A percentile compares a stretch with the other conserved stretches of the same genome.
These are phyloP conservation scores for Babesia bigemina DNA, from an alignment of 169 alveolate species.

Conservation along the genomic window DNA sequence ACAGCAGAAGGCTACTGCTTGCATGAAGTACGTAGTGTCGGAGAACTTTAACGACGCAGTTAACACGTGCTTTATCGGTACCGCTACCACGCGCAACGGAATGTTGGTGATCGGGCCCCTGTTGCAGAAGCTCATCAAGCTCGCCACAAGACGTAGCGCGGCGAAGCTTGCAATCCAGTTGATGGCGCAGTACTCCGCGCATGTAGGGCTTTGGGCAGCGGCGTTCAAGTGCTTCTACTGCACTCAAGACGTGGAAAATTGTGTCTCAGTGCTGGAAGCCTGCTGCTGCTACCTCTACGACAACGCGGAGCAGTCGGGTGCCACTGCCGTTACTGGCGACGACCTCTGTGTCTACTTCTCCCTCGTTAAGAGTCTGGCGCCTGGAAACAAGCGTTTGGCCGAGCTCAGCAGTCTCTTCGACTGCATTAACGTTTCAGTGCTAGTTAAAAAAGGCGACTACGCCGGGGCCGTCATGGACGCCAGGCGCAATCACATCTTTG, in stretches of 20 bases:
- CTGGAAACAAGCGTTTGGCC: slow-evolving; percentile 53
- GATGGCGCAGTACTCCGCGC: slow-evolving; percentile 66
- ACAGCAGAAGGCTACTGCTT: slow-evolving; percentile 12
- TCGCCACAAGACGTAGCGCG: slow-evolving; percentile 47
- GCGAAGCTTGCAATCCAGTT: slow-evolving; percentile 62
- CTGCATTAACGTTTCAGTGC: slow-evolving; percentile 56
- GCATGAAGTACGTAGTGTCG: slow-evolving; percentile 57
- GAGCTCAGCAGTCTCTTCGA: slow-evolving; percentile 51
- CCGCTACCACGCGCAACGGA: slow-evolving; percentile 56
- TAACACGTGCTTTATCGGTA: slow-evolving; percentile 47
- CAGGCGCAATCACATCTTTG: slow-evolving; percentile 46
- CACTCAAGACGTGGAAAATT: slow-evolving; percentile 61
- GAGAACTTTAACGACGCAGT: slow-evolving; percentile 66
- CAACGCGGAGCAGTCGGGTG: not conserved
- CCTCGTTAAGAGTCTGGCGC: slow-evolving; percentile 56
- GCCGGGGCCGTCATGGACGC: slow-evolving; percentile 52
- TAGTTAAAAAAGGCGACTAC: slow-evolving; percentile 34
- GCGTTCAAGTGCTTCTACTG: slow-evolving; percentile 70
- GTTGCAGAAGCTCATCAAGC: slow-evolving; percentile 60
- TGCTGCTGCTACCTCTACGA: slow-evolving; percentile 67
- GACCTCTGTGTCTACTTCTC: slow-evolving; percentile 60
- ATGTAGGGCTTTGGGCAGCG: slow-evolving; percentile 60
- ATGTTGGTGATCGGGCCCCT: slow-evolving; percentile 65
- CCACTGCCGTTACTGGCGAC: slow-evolving; percentile 14
- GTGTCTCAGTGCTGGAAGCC: slow-evolving; percentile 64